phyloP scores from a whole-genome alignment of 2,329 filamentous ascomycete species.

The Blastomyces parvus region DNA sequence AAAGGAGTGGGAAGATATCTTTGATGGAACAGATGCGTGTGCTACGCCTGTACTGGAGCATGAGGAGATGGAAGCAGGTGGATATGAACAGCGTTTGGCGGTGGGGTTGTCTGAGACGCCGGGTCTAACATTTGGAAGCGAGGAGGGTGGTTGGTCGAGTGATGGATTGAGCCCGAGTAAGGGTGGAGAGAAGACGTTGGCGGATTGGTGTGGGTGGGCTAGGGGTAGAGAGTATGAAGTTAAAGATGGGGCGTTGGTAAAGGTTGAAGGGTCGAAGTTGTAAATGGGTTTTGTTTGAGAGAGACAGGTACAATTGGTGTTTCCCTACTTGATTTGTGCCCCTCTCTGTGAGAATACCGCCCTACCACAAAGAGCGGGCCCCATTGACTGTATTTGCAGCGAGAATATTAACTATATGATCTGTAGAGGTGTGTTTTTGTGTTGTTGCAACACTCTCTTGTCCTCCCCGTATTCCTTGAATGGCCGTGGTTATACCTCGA shows the following conservation, averaged over 20 bases:
- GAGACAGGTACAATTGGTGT: not conserved
- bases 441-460: too few species aligned
- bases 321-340: not conserved
- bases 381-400: not conserved
- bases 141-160: slow-evolving; percentile 60
- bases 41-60: slow-evolving; percentile 79
- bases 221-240: slow-evolving; percentile 62
- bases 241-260: slow-evolving; percentile 51
- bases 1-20: slow-evolving; percentile 71
- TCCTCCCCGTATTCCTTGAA: too few species aligned
- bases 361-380: too few species aligned
- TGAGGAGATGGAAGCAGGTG: slow-evolving; percentile 54
- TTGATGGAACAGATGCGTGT: slow-evolving; percentile 87
- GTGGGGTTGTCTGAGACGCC: slow-evolving; percentile 57
- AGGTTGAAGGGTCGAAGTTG: slow-evolving; percentile 29
- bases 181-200: slow-evolving; percentile 61
- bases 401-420: not conserved
- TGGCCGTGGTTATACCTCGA: too few species aligned
- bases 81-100: slow-evolving; percentile 40
- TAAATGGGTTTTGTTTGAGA: not conserved
- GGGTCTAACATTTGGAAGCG: slow-evolving; percentile 47
- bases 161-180: slow-evolving; percentile 53
- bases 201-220: slow-evolving; percentile 68
- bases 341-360: too few species aligned
- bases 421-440: too few species aligned